Base-by-base conservation (phyloP, 805 yeast genomes). In the Yarrowia divulgata region DNA sequence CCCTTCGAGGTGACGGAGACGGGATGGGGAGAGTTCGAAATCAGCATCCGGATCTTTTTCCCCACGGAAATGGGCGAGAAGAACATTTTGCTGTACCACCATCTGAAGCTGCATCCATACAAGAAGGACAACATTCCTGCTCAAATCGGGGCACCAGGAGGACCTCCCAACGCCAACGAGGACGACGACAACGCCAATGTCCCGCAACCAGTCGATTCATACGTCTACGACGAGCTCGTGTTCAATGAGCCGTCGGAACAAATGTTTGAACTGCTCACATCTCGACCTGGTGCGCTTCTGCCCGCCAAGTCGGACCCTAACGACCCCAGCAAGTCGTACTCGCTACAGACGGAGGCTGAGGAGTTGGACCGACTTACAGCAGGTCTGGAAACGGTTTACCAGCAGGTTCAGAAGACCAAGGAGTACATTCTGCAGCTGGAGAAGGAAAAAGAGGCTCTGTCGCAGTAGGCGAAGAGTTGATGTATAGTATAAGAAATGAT, bases 1-100 rank as follows among this genome's bases (percentile, higher is more conserved):
- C 99, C 99, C 0, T 95, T 90, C 75, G 97, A 93, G 77, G 92
- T 95, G 37, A 90, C 97, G 1, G 99, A 95, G 76, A 91, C 98
- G 0, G 99, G 99, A 0, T 95, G 99, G 99, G 99, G 99, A 73
- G 99, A 95, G 78, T 95, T 95, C 79, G 99, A 95, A 75, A 90
- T 95, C 71, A 86, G 90, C 45, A 88, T 95, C 69, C 91, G 93
- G 76, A 86, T 95, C 18, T 93, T 88, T 77, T 95, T 95, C 78
- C 88, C 88, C 46, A 84, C 88, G n/a, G 97, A 91, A 39, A 89
- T 96, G 16, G 89, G 88, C 73, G 99, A 95, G 76, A 95, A 95
- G 81, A 88, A 90, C 78, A 80, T 95, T 58, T 90, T 88, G 50
- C 82, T 95, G 63, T 91, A 92, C 76, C 99, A 95, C 76, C 97